Conservation (phyloP, 1,139 yeast genomes). For the Pichia sp. region DNA sequence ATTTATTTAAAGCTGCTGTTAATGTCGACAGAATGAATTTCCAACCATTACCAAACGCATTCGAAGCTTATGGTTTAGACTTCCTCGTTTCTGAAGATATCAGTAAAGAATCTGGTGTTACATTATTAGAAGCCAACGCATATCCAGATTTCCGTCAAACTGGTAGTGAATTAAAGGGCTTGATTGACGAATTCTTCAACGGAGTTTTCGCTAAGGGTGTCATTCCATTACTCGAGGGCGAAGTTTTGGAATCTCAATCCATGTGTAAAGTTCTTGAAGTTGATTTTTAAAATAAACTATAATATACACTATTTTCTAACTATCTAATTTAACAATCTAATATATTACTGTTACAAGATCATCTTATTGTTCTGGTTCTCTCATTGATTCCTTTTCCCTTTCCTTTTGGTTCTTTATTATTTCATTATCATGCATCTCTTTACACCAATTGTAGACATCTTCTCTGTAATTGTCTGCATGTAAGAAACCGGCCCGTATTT, state of each 20-base stretch:
- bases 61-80: conserved; percentile 88
- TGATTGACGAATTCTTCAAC: conserved; percentile 62
- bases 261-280: conserved; percentile 40
- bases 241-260: conserved; percentile 20
- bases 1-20: conserved; percentile 80
- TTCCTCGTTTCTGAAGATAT: conserved; percentile 63
- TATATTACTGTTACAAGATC: not conserved
- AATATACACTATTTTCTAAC: not conserved
- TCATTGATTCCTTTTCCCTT: conserved; percentile 25
- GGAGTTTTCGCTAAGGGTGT: conserved; percentile 43
- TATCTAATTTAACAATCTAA: not conserved
- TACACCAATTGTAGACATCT: conserved; percentile 76
- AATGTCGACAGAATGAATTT: conserved; percentile 81
- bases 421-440: conserved; percentile 75
- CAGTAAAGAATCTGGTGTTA: conserved; percentile 38
- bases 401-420: conserved; percentile 28
- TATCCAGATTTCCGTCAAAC: conserved; percentile 98
- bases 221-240: conserved; percentile 37
- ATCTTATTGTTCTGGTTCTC: conserved; percentile 11
- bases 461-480: conserved; percentile 75
- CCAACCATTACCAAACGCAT: conserved; percentile 80
- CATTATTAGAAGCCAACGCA: conserved; percentile 81
- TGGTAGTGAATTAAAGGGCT: conserved; percentile 65
- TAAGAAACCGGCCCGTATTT: conserved; percentile 69
- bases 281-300: conserved; percentile 3